Base-by-base conservation (phyloP, 1,284 basidiomycete genomes). In the Ustilago sp. region DNA sequence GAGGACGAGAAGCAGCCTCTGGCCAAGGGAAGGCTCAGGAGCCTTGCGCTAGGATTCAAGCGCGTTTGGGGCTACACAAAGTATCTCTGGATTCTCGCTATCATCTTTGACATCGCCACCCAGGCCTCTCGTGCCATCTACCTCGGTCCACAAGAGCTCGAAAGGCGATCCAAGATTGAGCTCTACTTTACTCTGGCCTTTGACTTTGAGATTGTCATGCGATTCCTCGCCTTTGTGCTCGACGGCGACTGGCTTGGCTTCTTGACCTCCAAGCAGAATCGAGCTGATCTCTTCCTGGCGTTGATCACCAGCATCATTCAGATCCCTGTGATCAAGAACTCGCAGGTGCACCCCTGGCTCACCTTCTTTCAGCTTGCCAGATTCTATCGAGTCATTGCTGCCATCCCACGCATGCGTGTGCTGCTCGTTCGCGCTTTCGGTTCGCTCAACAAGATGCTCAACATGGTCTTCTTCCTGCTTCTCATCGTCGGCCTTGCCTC, bases 351-450 rank as follows among this genome's bases (percentile, higher is more conserved):
- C 82, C 90, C 92, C 0, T 99, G 96, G 96, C 89, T 98, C 76
- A 97, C 94, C 2, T 90, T 93, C 47, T 93, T 98, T 81, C 93
- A 95, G 84, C 88, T 98, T 7, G 89, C 90, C 71, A 89, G 96
- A 75, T 98, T 98, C 88, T 98, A 99, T 86, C 90, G 96, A 1
- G 94, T 98, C 38, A 95, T 98, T 80, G 86, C 98, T 50, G 92
- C 92, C 51, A 90, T 96, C 15, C 94, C 94, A 2, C 89, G 93
- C 63, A 95, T 95, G 93, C 74, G 80, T 28, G 74, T 79, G 9
- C 61, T 85, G 61, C 64, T 85, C 13, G 52, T 79, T 8, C 92
- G 92, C 1, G 93, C 98, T 1, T 94, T 98, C 78, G 95, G 95
- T 32, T 95, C 94, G 85, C 91, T 98, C 88, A 92, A 92, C 71